Base-by-base conservation (phyloP, 441 rosid genomes). In the Kokia cookei region DNA sequence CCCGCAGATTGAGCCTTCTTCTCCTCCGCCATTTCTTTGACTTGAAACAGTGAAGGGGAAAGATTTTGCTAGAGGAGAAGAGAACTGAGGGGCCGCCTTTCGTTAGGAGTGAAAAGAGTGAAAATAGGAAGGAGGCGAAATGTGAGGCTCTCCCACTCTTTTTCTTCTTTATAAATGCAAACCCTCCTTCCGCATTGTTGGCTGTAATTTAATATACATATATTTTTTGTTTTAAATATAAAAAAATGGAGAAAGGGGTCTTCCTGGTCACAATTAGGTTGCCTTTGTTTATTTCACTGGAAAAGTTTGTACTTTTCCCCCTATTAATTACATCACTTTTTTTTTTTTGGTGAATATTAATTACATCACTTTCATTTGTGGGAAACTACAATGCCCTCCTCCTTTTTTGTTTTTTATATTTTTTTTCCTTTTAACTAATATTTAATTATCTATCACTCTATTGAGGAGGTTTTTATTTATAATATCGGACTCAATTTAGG, bases 1-100 rank as follows among this genome's bases (percentile, higher is more conserved):
- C 97, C 89, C 51, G 74, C 22, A 1, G 94, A 50, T 48, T 70
- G 85, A 17, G 85, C 57, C 77, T 84, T 90, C 91, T 90, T 92
- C 89, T 83, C 91, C 72, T 88, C 97, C 68, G 87, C 92, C 98
- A 94, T 94, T 71, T 75, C 79, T 42, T 63, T 48, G 78, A 74
- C 64, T 73, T 11, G 37, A 27, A 14, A 35, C 0, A 69, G 69
- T 53, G 60, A 60, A 64, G 0, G 55, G 47, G 55, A 27, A 4
- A n/a, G 6, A 22, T 50, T 13, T 5, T 14, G 17, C 54, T 48
- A 1, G 4, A 48, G 17, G 15, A 47, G 51, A 47, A 47, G 13
- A 11, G n/a, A 12, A 15, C 51, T 47, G 51, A 14, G 53, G 12
- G 22, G 22, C 22, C 22, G 22, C 22, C 22, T 19, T 19, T 19